Base-by-base conservation (phyloP, 2,329 filamentous ascomycete genomes). In the Neofusicoccum laricinum region DNA sequence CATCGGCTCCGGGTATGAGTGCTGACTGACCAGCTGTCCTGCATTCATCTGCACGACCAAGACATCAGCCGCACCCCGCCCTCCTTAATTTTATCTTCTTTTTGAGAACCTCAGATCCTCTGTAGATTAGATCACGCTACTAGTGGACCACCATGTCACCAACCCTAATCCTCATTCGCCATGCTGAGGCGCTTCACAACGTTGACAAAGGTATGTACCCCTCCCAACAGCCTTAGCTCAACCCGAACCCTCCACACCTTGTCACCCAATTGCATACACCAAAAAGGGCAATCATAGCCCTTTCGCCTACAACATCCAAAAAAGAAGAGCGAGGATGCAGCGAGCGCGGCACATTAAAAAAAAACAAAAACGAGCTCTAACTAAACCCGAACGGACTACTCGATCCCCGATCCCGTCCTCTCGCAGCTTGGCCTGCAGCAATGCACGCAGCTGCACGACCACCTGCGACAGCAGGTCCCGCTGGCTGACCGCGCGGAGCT, bases 401-500 rank as follows among this genome's bases (percentile, higher is more conserved):
- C 73, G 14, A 71, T 81, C 36, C 76, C 71, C 30, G 80, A 81
- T 68, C 78, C 80, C 30, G 72, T 71, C 21, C 73, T 81, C 12
- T 76, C 80, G 6, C 71, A 76, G n/a, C 70, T 76, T 14, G 79
- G 80, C 34, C 67, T 74, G 34, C 68, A 77, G 66, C 80, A 81
- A 71, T 79, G 77, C 67, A 67, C 70, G 51, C 72, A 78, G 61
- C 69, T 81, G 25, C 72, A 78, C 62, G 71, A 74, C 36, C 75
- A 75, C 45, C 68, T 81, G 17, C 74, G 74, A 66, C 65, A 72
- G 6, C 71, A 70, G 53, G 68, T 75, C 48, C 59, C 46, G 14
- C 73, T 81, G 40, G 77, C 75, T 15, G 71, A 77, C 19, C 77
- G 83, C 58, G 77, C 84, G 10, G 82, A 83, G 17, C 75, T 83